A percentile compares a stretch with the other conserved stretches of the same genome.
phyloP scores from a whole-genome alignment of 148 eudicot species.

The Persicaria tinctoria region DNA sequence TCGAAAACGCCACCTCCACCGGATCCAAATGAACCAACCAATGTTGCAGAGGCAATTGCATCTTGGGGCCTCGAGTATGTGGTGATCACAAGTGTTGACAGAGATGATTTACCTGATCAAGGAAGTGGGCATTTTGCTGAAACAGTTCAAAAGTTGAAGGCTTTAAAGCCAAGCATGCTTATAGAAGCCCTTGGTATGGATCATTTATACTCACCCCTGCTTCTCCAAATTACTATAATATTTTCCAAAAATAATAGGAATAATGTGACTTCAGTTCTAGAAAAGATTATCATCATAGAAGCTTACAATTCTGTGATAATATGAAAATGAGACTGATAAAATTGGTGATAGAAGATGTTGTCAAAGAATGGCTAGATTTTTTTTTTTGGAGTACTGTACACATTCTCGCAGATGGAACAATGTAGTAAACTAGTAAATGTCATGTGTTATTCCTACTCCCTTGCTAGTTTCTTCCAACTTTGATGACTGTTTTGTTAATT shows the following conservation, averaged over 20 bases:
- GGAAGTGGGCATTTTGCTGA: constrained; percentile 97
- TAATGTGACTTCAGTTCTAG: neutral
- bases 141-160: constrained; percentile 80
- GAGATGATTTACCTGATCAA: constrained; percentile 91
- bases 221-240: neutral
- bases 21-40: constrained; percentile 83
- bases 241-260: too few relatives aligned
- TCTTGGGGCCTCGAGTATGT: constrained; percentile 97
- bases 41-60: constrained; percentile 94
- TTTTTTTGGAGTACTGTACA: too few relatives aligned
- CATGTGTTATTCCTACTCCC: neutral
- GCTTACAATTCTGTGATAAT: neutral
- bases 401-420: neutral
- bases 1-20: constrained; percentile 96
- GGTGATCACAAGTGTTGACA: constrained; percentile 94
- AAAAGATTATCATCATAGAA: neutral
- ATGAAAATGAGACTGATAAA: neutral
- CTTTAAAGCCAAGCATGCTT: constrained; percentile 66
- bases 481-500: constrained; percentile 1
- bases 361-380: neutral
- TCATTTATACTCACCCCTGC: neutral
- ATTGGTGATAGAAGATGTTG: too few relatives aligned
- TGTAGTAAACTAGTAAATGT: neutral
- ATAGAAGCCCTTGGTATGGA: constrained; percentile 84
- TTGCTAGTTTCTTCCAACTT: constrained; percentile 1